Evolutionary conservation across 164 flowering plant species (phyloP).

Genomic region (Taxillus chinensis): DNA sequence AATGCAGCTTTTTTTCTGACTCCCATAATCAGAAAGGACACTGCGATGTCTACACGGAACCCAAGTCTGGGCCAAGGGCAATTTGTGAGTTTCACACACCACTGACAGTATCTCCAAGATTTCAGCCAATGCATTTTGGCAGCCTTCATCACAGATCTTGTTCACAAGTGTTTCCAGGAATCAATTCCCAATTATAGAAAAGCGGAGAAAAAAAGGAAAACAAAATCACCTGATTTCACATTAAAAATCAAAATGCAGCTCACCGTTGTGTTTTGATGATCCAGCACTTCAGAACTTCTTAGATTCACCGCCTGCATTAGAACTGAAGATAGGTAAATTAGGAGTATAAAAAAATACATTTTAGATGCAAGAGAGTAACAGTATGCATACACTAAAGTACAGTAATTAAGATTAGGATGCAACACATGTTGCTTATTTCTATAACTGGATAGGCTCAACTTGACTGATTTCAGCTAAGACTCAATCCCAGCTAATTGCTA

Average conservation of each 20-base stretch:
- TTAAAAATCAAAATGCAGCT: conserved; percentile 9
- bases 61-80: conserved; percentile 99
- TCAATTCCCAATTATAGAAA: conserved; percentile 12
- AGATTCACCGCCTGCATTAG: conserved; percentile 86
- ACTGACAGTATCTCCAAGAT: conserved; percentile 77
- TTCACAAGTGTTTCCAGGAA: conserved; percentile 18
- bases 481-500: too few species aligned
- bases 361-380: not conserved
- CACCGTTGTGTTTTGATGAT: conserved; percentile 64
- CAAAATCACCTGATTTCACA: not conserved
- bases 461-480: too few species aligned
- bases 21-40: conserved; percentile 80
- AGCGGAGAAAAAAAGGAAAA: conserved; percentile 3
- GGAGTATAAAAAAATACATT: not conserved
- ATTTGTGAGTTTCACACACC: conserved; percentile 76
- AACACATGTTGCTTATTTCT: too few species aligned
- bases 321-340: conserved; percentile 21
- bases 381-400: too few species aligned
- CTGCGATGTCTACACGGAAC: conserved; percentile 90
- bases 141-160: conserved; percentile 91
- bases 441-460: too few species aligned
- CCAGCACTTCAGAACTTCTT: conserved; percentile 80
- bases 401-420: too few species aligned
- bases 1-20: conserved; percentile 79
- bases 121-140: conserved; percentile 77